These are phyloP conservation scores for Conringia planisiliqua DNA, from an alignment of 345 rosid species.

Conservation along the genomic window DNA sequence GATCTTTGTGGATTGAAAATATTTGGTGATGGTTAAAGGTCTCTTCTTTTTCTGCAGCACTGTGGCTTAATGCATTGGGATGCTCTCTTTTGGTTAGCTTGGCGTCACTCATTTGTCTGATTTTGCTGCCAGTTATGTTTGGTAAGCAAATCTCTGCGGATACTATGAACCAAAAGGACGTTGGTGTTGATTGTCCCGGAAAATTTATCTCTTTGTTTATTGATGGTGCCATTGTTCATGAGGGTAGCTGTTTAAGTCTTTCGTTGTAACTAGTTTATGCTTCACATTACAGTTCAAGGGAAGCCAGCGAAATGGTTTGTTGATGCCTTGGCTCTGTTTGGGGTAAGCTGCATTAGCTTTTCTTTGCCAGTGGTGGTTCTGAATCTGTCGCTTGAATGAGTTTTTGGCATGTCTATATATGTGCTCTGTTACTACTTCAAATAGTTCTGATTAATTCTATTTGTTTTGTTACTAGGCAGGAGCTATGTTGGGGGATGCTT, in stretches of 20 bases:
- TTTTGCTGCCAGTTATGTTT: conserved; percentile 78
- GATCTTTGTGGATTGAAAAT: too few species aligned
- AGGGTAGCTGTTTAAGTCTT: not conserved
- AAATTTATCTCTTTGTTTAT: not conserved
- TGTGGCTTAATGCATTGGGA: conserved; percentile 86
- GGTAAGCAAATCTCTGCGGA: conserved; percentile 35
- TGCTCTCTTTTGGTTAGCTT: conserved; percentile 98
- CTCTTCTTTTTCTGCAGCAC: conserved; percentile 36
- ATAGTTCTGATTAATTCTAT: conserved; percentile 7
- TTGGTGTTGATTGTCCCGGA: not conserved
- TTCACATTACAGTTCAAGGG: conserved; percentile 68
- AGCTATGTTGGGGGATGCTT: conserved; percentile 99
- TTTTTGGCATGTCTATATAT: not conserved
- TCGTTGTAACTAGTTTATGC: not conserved
- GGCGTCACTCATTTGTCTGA: conserved; percentile 87
- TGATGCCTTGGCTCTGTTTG: conserved; percentile 89
- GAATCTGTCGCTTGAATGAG: not conserved
- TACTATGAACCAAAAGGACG: not conserved
- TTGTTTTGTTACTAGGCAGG: conserved; percentile 63
- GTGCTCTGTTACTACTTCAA: not conserved
- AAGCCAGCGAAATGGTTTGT: conserved; percentile 86
- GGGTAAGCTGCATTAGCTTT: conserved; percentile 44
- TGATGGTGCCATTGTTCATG: not conserved
- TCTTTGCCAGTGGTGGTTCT: conserved; percentile 5
- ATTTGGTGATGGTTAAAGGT: not conserved